phyloP scores from a whole-genome alignment of 192 early-diverging fungal species.

The Backusella circina region DNA sequence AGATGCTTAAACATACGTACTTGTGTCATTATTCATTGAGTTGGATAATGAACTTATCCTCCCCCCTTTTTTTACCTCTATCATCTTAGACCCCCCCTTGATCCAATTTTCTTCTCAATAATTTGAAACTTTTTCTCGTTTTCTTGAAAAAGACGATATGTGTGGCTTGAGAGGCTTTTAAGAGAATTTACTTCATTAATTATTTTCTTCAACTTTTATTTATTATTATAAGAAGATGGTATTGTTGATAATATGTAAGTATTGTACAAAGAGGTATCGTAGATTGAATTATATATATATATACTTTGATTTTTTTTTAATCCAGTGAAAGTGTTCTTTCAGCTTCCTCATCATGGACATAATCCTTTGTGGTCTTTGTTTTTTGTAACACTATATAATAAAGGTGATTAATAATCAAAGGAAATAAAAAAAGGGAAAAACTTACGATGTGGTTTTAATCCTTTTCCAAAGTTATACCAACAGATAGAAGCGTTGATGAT shows the following conservation, averaged over 20 bases:
- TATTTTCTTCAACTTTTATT: background rate
- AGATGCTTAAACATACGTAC: too few relatives aligned
- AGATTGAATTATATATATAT: background rate
- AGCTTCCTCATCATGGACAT: background rate
- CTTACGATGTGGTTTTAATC: conserved; percentile 58
- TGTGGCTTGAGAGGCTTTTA: background rate
- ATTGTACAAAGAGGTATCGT: background rate
- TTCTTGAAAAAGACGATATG: too few relatives aligned
- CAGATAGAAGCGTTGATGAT: conserved; percentile 54
- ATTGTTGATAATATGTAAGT: background rate
- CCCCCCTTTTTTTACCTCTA: too few relatives aligned
- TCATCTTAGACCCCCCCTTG: too few relatives aligned
- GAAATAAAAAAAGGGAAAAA: background rate
- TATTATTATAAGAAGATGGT: background rate
- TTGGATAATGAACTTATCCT: too few relatives aligned
- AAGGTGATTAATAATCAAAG: background rate
- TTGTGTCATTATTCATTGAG: too few relatives aligned
- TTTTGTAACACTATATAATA: background rate
- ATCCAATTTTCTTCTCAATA: too few relatives aligned
- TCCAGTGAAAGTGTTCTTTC: background rate
- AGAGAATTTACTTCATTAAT: background rate
- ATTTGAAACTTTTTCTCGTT: too few relatives aligned
- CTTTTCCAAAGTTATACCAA: conserved; percentile 63
- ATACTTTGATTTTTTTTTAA: background rate
- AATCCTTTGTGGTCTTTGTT: background rate